These are phyloP conservation scores for Corylus americana DNA, from an alignment of 306 rosid species.

Conservation along the genomic window DNA sequence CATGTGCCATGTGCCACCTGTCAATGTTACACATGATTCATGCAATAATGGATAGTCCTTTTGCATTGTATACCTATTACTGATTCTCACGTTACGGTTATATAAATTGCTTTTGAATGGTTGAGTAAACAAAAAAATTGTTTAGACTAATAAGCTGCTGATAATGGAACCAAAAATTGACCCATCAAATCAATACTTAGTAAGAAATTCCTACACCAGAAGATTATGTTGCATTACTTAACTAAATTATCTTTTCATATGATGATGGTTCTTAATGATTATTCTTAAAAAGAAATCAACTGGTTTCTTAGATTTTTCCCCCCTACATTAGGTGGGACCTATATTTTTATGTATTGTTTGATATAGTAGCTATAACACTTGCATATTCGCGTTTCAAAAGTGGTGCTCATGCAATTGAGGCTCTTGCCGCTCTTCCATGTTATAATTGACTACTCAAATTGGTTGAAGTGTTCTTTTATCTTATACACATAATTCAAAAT, in stretches of 20 bases:
- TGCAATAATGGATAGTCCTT: background rate
- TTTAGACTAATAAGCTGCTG: background rate
- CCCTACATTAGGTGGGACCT: conserved; percentile 5
- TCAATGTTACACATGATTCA: background rate
- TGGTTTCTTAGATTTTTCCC: conserved; percentile 5
- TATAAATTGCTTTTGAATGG: background rate
- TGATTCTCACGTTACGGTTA: background rate
- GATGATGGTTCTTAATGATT: conserved; percentile 7
- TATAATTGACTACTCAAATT: background rate
- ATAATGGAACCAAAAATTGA: background rate
- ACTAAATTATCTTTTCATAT: background rate
- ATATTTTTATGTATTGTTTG: background rate
- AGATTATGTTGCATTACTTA: background rate
- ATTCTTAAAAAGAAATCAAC: conserved; percentile 9
- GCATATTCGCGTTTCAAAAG: background rate
- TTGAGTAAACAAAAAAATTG: background rate
- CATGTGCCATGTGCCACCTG: background rate
- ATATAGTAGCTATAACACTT: background rate
- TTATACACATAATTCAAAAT: too few species aligned
- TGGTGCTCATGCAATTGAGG: background rate
- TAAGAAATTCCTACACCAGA: background rate
- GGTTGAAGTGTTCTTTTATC: too few species aligned
- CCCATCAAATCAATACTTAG: background rate
- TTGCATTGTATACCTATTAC: background rate
- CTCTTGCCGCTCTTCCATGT: background rate